Percentiles rank a stretch among this genome's conserved stretches.
These are phyloP conservation scores for Tilletia indica DNA, from an alignment of 1,284 basidiomycete species.

Conservation along the genomic window DNA sequence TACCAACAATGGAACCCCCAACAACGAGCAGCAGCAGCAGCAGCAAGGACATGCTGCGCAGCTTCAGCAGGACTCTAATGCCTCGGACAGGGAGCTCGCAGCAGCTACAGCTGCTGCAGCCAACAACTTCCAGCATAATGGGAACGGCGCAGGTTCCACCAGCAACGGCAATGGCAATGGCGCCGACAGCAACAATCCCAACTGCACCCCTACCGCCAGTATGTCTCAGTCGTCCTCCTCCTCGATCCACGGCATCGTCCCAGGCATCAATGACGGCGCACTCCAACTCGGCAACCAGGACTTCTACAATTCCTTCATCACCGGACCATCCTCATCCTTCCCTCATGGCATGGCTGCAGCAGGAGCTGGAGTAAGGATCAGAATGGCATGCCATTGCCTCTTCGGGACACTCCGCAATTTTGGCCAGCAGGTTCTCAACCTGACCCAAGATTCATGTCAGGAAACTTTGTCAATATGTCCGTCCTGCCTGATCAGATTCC, in stretches of 20 bases:
- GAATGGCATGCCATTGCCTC: background rate
- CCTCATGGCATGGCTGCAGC: no score
- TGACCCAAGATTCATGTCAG: background rate
- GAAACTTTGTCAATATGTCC: no score
- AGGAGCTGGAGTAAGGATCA: no score
- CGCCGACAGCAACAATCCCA: no score
- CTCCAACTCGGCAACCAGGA: slow-evolving; percentile 1
- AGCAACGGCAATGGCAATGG: no score
- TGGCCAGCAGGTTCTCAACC: background rate
- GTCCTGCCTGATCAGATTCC: no score
- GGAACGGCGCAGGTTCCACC: background rate
- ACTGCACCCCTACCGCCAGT: background rate
- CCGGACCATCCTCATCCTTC: background rate
- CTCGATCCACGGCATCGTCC: background rate
- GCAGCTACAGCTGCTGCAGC: background rate
- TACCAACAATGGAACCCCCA: background rate
- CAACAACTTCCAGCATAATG: background rate
- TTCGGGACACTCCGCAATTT: no score
- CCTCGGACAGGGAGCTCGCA: no score
- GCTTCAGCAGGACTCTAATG: no score
- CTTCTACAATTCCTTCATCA: background rate
- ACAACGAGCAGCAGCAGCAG: no score
- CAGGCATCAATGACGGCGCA: background rate
- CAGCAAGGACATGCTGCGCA: no score
- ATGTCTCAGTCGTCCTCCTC: background rate